Conservation (phyloP, 2,329 filamentous ascomycete genomes). For the Fusarium sp. region DNA sequence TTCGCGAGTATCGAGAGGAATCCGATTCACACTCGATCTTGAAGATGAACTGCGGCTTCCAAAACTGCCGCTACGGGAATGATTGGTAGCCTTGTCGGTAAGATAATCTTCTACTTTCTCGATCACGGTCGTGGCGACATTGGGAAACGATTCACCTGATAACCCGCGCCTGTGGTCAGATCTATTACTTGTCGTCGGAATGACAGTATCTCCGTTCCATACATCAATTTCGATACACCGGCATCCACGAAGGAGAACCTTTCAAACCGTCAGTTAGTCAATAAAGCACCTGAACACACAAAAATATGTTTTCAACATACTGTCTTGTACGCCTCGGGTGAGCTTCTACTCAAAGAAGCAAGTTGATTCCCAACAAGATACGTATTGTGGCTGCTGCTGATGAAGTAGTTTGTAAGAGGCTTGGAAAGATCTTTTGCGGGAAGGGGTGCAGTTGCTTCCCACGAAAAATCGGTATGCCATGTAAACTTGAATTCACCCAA, state of each 20-base stretch:
- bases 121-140: slow-evolving; percentile 55
- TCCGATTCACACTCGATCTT: slow-evolving; percentile 45
- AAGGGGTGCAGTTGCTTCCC: slow-evolving; percentile 58
- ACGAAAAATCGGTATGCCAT: slow-evolving; percentile 58
- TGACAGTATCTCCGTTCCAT: slow-evolving; percentile 77
- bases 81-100: slow-evolving; percentile 47
- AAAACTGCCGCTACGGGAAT: slow-evolving; percentile 56
- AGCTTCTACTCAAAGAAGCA: slow-evolving; percentile 72
- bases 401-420: slow-evolving; percentile 89
- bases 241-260: slow-evolving; percentile 81
- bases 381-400: slow-evolving; percentile 95
- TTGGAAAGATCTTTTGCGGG: slow-evolving; percentile 68
- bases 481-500: slow-evolving; percentile 63
- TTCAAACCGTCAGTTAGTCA: slow-evolving; percentile 6
- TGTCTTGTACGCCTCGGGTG: slow-evolving; percentile 80
- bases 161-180: slow-evolving; percentile 60
- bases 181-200: slow-evolving; percentile 51
- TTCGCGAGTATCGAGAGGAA: slow-evolving; percentile 47
- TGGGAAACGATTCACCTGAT: slow-evolving; percentile 60
- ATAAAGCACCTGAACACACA: background rate
- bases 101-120: slow-evolving; percentile 52
- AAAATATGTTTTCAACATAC: slow-evolving; percentile 58
- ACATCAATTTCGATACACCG: slow-evolving; percentile 96
- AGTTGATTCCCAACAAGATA: slow-evolving; percentile 90
- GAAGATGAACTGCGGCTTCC: slow-evolving; percentile 51